Evolutionary conservation across 2,329 filamentous ascomycete genomes (phyloP).

Genomic region (Stromatinia cepivora): DNA sequence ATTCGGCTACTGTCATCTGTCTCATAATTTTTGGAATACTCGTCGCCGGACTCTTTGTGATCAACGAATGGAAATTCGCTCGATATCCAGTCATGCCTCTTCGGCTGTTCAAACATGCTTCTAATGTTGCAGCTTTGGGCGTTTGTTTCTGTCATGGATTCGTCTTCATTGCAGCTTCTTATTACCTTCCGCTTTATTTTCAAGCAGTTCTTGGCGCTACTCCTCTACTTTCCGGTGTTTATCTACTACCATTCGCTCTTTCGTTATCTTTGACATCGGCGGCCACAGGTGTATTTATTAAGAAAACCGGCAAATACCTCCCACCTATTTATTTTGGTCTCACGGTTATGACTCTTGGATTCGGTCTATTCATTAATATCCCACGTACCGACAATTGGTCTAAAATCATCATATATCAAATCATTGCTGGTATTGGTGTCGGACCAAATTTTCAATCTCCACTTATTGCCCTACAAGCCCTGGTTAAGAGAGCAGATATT

Average conservation of each 20-base stretch:
- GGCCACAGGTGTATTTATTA: constrained; percentile 56
- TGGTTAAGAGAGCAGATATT: constrained; percentile 61
- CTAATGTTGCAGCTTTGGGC: constrained; percentile 64
- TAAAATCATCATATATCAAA: constrained; percentile 61
- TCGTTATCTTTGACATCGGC: constrained; percentile 65
- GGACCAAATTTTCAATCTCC: constrained; percentile 70
- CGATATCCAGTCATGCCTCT: constrained; percentile 78
- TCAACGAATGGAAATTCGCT: constrained; percentile 73
- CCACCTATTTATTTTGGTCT: constrained; percentile 60
- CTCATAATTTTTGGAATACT: constrained; percentile 63
- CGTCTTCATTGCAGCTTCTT: constrained; percentile 34
- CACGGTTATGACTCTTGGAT: constrained; percentile 61
- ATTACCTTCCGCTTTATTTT: constrained; percentile 64
- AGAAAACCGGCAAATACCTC: constrained; percentile 66
- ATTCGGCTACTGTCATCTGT: constrained; percentile 39
- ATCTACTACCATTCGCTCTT: constrained; percentile 69
- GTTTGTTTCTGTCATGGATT: constrained; percentile 75
- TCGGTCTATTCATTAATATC: constrained; percentile 64
- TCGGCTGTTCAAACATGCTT: constrained; percentile 65
- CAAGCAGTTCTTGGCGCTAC: constrained; percentile 51
- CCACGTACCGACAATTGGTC: constrained; percentile 53
- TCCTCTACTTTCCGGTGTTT: constrained; percentile 74
- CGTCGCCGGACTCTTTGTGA: constrained; percentile 58
- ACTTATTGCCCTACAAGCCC: constrained; percentile 66
- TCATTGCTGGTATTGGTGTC: constrained; percentile 62